A percentile compares a stretch with the other conserved stretches of the same genome.
Conservation (phyloP, 352 stramenopile genomes). For the Globisporangium lucens region DNA sequence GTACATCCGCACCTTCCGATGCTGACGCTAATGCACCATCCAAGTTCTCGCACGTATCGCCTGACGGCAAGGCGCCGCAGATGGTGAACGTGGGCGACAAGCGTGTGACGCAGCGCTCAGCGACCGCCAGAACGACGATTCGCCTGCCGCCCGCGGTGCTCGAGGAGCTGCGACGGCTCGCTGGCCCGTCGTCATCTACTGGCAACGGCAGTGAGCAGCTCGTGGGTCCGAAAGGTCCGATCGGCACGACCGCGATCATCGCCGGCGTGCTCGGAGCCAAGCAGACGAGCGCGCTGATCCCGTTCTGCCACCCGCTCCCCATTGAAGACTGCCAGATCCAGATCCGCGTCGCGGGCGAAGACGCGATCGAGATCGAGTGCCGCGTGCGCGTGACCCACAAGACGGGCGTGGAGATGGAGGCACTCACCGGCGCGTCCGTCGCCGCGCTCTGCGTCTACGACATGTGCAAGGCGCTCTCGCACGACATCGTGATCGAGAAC, state of each 20-base stretch:
- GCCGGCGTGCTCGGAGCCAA: slow-evolving; percentile 93
- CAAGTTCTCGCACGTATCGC: slow-evolving; percentile 56
- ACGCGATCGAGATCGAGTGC: slow-evolving; percentile 84
- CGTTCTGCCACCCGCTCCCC: slow-evolving; percentile 92
- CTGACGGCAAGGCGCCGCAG: slow-evolving; percentile 36
- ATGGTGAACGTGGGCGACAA: slow-evolving; percentile 94
- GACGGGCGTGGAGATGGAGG: slow-evolving; percentile 96
- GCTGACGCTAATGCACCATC: slow-evolving; percentile 17
- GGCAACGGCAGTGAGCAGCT: slow-evolving; percentile 28
- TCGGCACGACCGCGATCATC: slow-evolving; percentile 90
- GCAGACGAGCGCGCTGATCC: slow-evolving; percentile 90
- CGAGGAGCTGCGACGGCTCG: slow-evolving; percentile 49
- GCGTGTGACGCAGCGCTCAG: slow-evolving; percentile 70
- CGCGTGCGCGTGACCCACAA: slow-evolving; percentile 90
- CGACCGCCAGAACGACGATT: slow-evolving; percentile 83
- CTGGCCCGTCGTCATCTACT: neutral
- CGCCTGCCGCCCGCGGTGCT: slow-evolving; percentile 82
- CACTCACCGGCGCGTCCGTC: slow-evolving; percentile 91
- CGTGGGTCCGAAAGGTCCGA: slow-evolving; percentile 85
- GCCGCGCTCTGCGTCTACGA: slow-evolving; percentile 97
- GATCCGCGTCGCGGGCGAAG: slow-evolving; percentile 54
- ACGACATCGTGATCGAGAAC: slow-evolving; percentile 87
- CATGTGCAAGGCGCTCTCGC: slow-evolving; percentile 97
- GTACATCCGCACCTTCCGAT: neutral
- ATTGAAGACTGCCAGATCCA: slow-evolving; percentile 89